A percentile compares a stretch with the other conserved stretches of the same genome.
Evolutionary conservation across 2,329 filamentous ascomycete species (phyloP).

Genomic region (Hypoxylon sp.): DNA sequence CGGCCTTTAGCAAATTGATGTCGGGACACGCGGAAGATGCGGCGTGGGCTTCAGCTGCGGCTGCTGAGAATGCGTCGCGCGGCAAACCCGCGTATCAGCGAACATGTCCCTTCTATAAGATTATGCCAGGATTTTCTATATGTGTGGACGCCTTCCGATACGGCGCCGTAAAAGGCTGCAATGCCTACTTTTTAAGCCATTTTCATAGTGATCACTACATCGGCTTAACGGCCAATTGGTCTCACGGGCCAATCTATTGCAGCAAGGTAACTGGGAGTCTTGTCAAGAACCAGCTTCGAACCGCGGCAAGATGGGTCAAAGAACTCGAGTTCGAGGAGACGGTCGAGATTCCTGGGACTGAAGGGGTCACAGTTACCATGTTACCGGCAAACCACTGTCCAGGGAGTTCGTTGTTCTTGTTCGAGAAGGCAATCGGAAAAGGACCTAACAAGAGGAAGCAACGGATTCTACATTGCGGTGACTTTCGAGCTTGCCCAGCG

Average conservation of each 20-base stretch:
- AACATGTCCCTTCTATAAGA: constrained; percentile 98
- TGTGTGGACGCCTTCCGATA: constrained; percentile 98
- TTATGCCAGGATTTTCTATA: constrained; percentile 91
- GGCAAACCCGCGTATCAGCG: constrained; percentile 90
- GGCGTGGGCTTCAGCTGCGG: constrained; percentile 90
- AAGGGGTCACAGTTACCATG: constrained; percentile 91
- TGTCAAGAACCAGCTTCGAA: constrained; percentile 86
- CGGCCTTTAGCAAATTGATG: constrained; percentile 95
- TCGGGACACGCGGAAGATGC: constrained; percentile 89
- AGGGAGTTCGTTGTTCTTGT: constrained; percentile 92
- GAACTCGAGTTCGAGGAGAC: constrained; percentile 87
- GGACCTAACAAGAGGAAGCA: constrained; percentile 74
- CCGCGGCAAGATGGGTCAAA: constrained; percentile 88
- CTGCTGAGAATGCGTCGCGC: constrained; percentile 80
- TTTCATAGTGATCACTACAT: constrained; percentile 99
- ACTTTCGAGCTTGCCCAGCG: constrained; percentile 90
- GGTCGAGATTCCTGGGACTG: constrained; percentile 83
- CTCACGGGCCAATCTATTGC: constrained; percentile 95
- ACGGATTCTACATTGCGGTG: constrained; percentile 92
- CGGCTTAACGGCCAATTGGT: constrained; percentile 89
- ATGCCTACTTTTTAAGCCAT: constrained; percentile 96
- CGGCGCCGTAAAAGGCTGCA: constrained; percentile 90
- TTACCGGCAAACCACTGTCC: constrained; percentile 97
- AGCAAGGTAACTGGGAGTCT: constrained; percentile 93
- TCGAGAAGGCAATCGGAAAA: constrained; percentile 81